These are phyloP conservation scores for Decorospora gaudefroyi DNA, from an alignment of 2,329 filamentous ascomycete species.

Conservation along the genomic window DNA sequence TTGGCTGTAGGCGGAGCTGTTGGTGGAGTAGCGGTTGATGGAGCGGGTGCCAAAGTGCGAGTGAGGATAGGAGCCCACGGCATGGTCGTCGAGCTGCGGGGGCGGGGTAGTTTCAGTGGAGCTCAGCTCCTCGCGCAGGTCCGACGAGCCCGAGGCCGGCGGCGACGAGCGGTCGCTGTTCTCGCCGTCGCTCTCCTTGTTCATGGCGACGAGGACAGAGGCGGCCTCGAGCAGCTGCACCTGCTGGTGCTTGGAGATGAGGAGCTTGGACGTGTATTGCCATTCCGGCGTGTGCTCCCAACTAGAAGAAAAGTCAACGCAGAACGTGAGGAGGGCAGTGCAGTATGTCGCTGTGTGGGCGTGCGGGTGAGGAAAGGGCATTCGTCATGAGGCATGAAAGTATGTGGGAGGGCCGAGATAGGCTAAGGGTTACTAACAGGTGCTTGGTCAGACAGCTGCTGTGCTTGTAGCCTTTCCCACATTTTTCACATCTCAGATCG, in stretches of 20 bases:
- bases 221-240: slow-evolving; percentile 96
- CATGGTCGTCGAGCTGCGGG: slow-evolving; percentile 70
- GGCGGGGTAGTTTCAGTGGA: slow-evolving; percentile 93
- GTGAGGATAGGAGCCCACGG: slow-evolving; percentile 54
- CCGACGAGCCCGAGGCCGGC: slow-evolving; percentile 78
- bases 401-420: slow-evolving; percentile 48
- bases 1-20: slow-evolving; percentile 63
- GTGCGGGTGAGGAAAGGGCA: slow-evolving; percentile 38
- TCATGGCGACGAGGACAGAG: slow-evolving; percentile 95
- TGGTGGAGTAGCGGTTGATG: slow-evolving; percentile 54
- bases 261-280: slow-evolving; percentile 93
- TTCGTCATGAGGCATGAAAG: slow-evolving; percentile 49
- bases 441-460: slow-evolving; percentile 99
- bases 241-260: slow-evolving; percentile 99
- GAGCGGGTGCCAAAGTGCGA: slow-evolving; percentile 42
- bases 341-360: slow-evolving; percentile 14
- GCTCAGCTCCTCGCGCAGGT: slow-evolving; percentile 73
- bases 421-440: slow-evolving; percentile 82
- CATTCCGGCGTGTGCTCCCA: slow-evolving; percentile 99
- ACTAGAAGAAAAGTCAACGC: slow-evolving; percentile 61
- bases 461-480: slow-evolving; percentile 99
- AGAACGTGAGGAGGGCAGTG: slow-evolving; percentile 23
- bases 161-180: slow-evolving; percentile 82
- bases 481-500: slow-evolving; percentile 95
- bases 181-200: slow-evolving; percentile 64